A percentile compares a stretch with the other conserved stretches of the same genome.
phyloP scores from a whole-genome alignment of 257 asterid genomes.

The Solanum medicagineum region DNA sequence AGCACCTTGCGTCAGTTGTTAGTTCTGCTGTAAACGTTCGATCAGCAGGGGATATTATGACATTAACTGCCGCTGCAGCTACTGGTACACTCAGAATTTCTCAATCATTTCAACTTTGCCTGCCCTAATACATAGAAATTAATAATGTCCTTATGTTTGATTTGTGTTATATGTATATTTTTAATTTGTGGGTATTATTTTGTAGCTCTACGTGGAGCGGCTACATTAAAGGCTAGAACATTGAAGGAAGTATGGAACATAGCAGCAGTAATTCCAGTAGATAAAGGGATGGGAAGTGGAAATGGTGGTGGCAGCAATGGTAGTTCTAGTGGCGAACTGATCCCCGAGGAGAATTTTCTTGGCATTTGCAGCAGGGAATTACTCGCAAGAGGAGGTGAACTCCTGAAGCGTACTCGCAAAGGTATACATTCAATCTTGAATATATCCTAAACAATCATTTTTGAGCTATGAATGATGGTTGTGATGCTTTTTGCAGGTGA shows the following conservation, averaged over 20 bases:
- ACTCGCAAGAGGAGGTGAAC: conserved; percentile 87
- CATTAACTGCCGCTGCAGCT: conserved; percentile 94
- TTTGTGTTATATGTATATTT: neutral
- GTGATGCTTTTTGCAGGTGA: conserved; percentile 51
- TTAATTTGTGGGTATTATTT: neutral
- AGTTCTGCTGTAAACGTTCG: conserved; percentile 93
- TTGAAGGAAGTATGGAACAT: conserved; percentile 89
- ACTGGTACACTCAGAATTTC: conserved; percentile 36
- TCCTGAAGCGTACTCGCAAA: conserved; percentile 72
- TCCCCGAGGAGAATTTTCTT: conserved; percentile 83
- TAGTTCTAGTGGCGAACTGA: conserved; percentile 74
- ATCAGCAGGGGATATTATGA: conserved; percentile 92
- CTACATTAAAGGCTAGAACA: conserved; percentile 81
- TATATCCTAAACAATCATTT: neutral
- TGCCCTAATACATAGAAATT: too few relatives aligned
- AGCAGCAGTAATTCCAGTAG: conserved; percentile 81
- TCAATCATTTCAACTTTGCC: neutral
- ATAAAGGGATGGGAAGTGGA: conserved; percentile 45
- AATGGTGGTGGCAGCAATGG: conserved; percentile 40
- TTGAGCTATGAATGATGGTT: neutral
- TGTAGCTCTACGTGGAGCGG: conserved; percentile 87
- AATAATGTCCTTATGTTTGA: neutral
- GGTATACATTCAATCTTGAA: conserved; percentile 23
- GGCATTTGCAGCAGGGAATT: conserved; percentile 82
- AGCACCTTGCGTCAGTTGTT: conserved; percentile 68